Conservation (phyloP, 768 basidiomycete species). For the Suillus bovinus region DNA sequence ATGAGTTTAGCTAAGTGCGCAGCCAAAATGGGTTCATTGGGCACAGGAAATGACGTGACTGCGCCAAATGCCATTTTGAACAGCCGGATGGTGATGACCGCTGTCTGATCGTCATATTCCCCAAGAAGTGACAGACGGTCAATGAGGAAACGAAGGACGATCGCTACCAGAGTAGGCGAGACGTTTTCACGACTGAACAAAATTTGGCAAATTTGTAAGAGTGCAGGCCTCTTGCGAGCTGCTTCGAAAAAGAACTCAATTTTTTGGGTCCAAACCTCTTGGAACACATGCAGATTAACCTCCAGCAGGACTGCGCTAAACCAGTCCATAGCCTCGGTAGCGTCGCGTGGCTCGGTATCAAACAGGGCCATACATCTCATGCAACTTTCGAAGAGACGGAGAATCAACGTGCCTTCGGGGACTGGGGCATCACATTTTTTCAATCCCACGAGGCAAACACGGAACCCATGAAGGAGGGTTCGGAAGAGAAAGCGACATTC, state of each 20-base stretch:
- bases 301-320: conserved; percentile 72
- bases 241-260: conserved; percentile 89
- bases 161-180: conserved; percentile 82
- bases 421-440: conserved; percentile 77
- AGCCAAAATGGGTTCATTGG: conserved; percentile 92
- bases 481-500: conserved; percentile 87
- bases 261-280: conserved; percentile 94
- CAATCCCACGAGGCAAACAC: conserved; percentile 72
- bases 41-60: conserved; percentile 66
- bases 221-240: conserved; percentile 70
- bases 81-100: conserved; percentile 82
- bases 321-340: conserved; percentile 83
- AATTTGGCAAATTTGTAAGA: conserved; percentile 83
- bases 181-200: conserved; percentile 78
- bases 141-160: conserved; percentile 85
- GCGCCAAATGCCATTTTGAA: conserved; percentile 97
- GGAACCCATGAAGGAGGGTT: conserved; percentile 85
- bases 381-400: conserved; percentile 83
- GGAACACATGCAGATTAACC: conserved; percentile 88
- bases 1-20: conserved; percentile 90
- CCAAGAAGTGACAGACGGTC: conserved; percentile 81
- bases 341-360: conserved; percentile 66
- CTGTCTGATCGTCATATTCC: conserved; percentile 78
- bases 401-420: conserved; percentile 85
- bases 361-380: conserved; percentile 85